Conservation (phyloP, 257 asterid species). For the Ocimum tenuiflorum region DNA sequence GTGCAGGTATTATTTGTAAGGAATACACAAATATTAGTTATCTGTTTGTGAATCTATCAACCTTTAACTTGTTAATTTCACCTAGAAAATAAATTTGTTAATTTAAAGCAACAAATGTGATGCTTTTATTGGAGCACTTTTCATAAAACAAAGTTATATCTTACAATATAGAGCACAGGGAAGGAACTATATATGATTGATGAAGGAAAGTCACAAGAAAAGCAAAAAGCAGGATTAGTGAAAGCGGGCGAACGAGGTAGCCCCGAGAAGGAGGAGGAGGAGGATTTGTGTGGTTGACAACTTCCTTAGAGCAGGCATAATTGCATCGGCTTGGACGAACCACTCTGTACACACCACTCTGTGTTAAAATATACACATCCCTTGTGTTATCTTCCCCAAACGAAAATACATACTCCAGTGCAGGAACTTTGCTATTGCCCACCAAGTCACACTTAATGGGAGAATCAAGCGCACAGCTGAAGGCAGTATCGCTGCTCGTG, state of each 20-base stretch:
- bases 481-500: slow-evolving; percentile 44
- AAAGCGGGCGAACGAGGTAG: slow-evolving; percentile 23
- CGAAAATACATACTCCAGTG: slow-evolving; percentile 62
- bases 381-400: slow-evolving; percentile 73
- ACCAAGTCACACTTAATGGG: slow-evolving; percentile 63
- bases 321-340: slow-evolving; percentile 87
- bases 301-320: slow-evolving; percentile 75
- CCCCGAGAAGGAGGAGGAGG: slow-evolving; percentile 40
- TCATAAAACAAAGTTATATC: too few relatives aligned
- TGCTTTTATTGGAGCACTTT: too few relatives aligned
- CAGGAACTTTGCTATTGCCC: slow-evolving; percentile 62
- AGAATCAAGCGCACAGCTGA: slow-evolving; percentile 73
- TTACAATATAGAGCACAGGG: too few relatives aligned
- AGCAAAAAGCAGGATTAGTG: slow-evolving; percentile 30
- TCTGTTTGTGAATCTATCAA: too few relatives aligned
- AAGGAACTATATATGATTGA: too few relatives aligned
- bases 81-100: too few relatives aligned
- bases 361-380: slow-evolving; percentile 55
- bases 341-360: slow-evolving; percentile 69
- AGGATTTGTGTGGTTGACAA: slow-evolving; percentile 16
- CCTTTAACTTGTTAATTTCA: too few relatives aligned
- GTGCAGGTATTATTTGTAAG: too few relatives aligned
- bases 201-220: too few relatives aligned
- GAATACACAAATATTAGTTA: too few relatives aligned
- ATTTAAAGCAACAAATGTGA: too few relatives aligned